Conservation (phyloP, 208 protist genomes). For the Novymonas esmeraldas region DNA sequence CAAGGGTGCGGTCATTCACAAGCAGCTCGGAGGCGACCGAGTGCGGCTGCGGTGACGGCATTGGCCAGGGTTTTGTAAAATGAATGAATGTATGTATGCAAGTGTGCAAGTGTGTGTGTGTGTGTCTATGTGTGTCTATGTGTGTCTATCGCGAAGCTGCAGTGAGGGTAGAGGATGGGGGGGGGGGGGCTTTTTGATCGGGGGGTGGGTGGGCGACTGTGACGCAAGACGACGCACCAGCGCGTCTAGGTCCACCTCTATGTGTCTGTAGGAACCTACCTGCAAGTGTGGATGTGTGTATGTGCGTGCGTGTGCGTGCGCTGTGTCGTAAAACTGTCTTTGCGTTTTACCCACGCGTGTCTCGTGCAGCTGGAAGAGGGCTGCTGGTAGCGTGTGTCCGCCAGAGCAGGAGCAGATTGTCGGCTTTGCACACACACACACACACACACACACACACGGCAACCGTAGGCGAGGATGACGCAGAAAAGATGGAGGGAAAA, state of each 20-base stretch:
- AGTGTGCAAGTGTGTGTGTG: background rate
- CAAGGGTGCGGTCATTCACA: constrained; percentile 66
- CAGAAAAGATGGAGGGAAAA: too few relatives aligned
- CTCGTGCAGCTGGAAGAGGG: background rate
- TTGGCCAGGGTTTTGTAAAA: background rate
- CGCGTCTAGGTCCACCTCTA: too few relatives aligned
- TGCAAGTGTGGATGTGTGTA: background rate
- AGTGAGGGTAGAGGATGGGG: too few relatives aligned
- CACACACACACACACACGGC: too few relatives aligned
- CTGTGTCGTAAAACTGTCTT: background rate
- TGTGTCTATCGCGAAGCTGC: too few relatives aligned
- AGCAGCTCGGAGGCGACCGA: constrained; percentile 48
- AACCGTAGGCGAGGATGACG: too few relatives aligned
- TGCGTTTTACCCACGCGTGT: background rate
- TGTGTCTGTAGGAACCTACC: too few relatives aligned
- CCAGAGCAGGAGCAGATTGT: too few relatives aligned
- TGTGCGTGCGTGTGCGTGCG: background rate
- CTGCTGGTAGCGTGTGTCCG: background rate
- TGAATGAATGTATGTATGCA: background rate
- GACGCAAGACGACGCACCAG: too few relatives aligned
- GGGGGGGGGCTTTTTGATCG: too few relatives aligned
- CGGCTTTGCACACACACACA: too few relatives aligned
- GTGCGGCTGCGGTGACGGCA: constrained; percentile 7
- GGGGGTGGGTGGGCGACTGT: too few relatives aligned
- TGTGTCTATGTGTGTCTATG: background rate